Evolutionary conservation across 2,329 filamentous ascomycete genomes (phyloP).

Genomic region (Tothia fuscella): DNA sequence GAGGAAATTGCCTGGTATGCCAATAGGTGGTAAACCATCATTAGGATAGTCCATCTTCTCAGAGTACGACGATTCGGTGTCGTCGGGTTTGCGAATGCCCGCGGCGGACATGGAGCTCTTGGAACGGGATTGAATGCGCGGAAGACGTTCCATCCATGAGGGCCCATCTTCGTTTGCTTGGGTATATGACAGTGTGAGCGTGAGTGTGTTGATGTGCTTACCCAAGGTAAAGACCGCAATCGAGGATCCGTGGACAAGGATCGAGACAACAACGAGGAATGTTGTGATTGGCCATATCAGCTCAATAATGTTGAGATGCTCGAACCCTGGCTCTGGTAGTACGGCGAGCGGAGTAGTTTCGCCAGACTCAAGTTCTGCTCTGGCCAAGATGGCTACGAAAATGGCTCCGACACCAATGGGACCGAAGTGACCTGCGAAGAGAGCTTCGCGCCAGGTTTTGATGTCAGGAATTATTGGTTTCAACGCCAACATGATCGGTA

Average conservation of each 20-base stretch:
- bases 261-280: conserved; percentile 88
- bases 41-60: conserved; percentile 48
- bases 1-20: conserved; percentile 63
- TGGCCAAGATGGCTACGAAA: conserved; percentile 83
- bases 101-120: conserved; percentile 69
- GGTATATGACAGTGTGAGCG: conserved; percentile 93
- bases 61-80: conserved; percentile 42
- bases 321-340: conserved; percentile 44
- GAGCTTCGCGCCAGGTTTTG: conserved; percentile 93
- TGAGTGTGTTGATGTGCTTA: conserved; percentile 94
- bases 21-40: conserved; percentile 59
- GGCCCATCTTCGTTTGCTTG: conserved; percentile 77
- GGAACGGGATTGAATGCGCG: conserved; percentile 70
- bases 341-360: conserved; percentile 60
- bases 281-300: conserved; percentile 93
- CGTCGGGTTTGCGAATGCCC: conserved; percentile 55
- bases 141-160: conserved; percentile 89
- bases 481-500: conserved; percentile 82
- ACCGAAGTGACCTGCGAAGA: conserved; percentile 95
- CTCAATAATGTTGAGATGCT: conserved; percentile 61
- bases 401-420: conserved; percentile 96
- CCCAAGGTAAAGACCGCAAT: conserved; percentile 95
- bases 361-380: conserved; percentile 76
- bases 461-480: conserved; percentile 94
- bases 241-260: conserved; percentile 93